Base-by-base conservation (phyloP, 2,329 filamentous ascomycete genomes). In the Phaeosphaeria sp. region DNA sequence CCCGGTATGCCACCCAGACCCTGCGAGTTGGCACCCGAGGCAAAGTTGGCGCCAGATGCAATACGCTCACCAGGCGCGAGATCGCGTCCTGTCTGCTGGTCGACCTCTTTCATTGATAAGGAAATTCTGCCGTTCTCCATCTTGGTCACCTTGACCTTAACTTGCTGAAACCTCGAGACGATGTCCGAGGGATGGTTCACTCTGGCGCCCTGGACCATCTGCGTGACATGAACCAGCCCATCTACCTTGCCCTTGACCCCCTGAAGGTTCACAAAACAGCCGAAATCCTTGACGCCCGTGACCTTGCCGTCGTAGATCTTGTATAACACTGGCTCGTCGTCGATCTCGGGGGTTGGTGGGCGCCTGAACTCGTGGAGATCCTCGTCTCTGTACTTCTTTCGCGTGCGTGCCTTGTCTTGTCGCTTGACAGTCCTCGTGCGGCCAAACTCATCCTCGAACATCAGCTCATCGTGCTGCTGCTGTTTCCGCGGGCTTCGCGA, bases 41-140 rank as follows among this genome's bases (percentile, higher is more conserved):
- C 64, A 43, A 66, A 59, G 33, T 54, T 54, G 20, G 52, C 27
- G 17, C 55, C 60, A 1, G 94, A 95, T 27, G 90, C 89, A 70
- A 98, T 86, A 47, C 90, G 85, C 57, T 86, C 85, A 62, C 93
- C 88, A 0, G 93, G 92, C 27, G 89, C 87, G 41, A 97, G 80
- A 71, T 99, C 95, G 71, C 87, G 85, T 6, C 95, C 95, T 2
- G 91, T 93, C 27, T 87, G 85, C 75, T 99, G 95, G 67, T 99
- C 94, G 17, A 97, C 93, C 60, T 97, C 94, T 72, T 97, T 97
- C 93, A 99, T 97, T 0, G 93, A 97, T 6, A 99, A 80, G 0
- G 93, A 93, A 68, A 98, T 89, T 25, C 91, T 86, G 52, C 83
- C 87, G 3, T 90, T 89, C 71, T 98, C 91, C 52, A 97, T 89